These are phyloP conservation scores for Metarhizium sp. DNA, from an alignment of 2,329 filamentous ascomycete species.

Conservation along the genomic window DNA sequence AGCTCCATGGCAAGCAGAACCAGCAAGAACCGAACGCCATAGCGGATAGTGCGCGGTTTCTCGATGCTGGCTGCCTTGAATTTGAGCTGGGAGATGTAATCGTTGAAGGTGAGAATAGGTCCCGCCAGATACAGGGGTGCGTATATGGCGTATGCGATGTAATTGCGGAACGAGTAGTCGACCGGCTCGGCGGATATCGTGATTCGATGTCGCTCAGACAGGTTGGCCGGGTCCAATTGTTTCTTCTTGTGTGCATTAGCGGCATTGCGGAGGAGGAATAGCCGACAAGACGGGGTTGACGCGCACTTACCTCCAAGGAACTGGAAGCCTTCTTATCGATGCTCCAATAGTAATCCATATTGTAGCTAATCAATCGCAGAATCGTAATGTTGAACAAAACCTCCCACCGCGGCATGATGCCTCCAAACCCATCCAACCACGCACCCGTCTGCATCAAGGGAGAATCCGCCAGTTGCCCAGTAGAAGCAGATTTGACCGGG, in stretches of 20 bases:
- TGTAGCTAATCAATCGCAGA: conserved; percentile 88
- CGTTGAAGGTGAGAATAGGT: conserved; percentile 94
- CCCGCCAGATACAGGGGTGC: conserved; percentile 88
- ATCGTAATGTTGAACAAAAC: conserved; percentile 97
- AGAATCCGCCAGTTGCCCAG: conserved; percentile 21
- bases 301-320: conserved; percentile 64
- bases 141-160: conserved; percentile 82
- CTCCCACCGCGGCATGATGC: conserved; percentile 86
- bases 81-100: conserved; percentile 82
- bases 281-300: background rate
- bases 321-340: conserved; percentile 53
- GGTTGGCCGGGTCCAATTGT: conserved; percentile 75
- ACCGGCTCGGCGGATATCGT: conserved; percentile 58
- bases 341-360: conserved; percentile 95
- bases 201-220: conserved; percentile 85
- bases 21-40: conserved; percentile 73
- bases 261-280: conserved; percentile 4
- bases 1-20: conserved; percentile 84
- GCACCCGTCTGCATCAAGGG: conserved; percentile 50
- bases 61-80: conserved; percentile 66
- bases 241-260: conserved; percentile 87
- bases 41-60: conserved; percentile 61
- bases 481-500: background rate
- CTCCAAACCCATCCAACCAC: conserved; percentile 70
- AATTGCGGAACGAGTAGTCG: conserved; percentile 78